phyloP scores from a whole-genome alignment of 2,329 filamentous ascomycete genomes.

The Sarocladium oryzae region DNA sequence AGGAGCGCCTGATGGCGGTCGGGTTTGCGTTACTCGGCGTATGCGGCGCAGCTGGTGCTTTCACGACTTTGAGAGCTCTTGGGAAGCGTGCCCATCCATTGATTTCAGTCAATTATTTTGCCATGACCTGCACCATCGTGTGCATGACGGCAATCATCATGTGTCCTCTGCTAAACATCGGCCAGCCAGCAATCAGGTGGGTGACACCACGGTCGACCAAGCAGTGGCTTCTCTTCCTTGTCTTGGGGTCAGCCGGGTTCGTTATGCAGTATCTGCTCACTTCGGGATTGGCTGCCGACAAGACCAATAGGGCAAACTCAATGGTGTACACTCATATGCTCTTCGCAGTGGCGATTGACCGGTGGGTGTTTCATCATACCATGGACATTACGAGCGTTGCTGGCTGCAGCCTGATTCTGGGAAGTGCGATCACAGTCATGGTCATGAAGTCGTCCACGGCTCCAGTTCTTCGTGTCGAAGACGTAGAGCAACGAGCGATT shows the following conservation, averaged over 20 bases:
- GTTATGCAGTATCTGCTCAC: constrained; percentile 83
- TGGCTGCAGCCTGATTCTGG: constrained; percentile 46
- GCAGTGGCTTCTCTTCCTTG: constrained; percentile 62
- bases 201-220: constrained; percentile 31
- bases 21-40: constrained; percentile 70
- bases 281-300: constrained; percentile 65
- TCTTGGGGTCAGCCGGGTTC: constrained; percentile 70
- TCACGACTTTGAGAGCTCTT: constrained; percentile 71
- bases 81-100: constrained; percentile 73
- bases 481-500: constrained; percentile 28
- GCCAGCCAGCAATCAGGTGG: constrained; percentile 40
- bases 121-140: constrained; percentile 62
- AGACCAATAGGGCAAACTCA: constrained; percentile 49
- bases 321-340: constrained; percentile 55
- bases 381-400: constrained; percentile 44
- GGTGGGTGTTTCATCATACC: constrained; percentile 43
- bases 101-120: constrained; percentile 83
- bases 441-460: constrained; percentile 32
- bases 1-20: constrained; percentile 64
- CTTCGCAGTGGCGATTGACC: constrained; percentile 47
- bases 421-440: constrained; percentile 45
- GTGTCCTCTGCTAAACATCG: constrained; percentile 36
- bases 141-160: constrained; percentile 53
- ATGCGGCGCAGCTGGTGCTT: constrained; percentile 66
- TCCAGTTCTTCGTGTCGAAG: constrained; percentile 15